Conservation (phyloP, 306 rosid species). For the Spatholobus suberectus region DNA sequence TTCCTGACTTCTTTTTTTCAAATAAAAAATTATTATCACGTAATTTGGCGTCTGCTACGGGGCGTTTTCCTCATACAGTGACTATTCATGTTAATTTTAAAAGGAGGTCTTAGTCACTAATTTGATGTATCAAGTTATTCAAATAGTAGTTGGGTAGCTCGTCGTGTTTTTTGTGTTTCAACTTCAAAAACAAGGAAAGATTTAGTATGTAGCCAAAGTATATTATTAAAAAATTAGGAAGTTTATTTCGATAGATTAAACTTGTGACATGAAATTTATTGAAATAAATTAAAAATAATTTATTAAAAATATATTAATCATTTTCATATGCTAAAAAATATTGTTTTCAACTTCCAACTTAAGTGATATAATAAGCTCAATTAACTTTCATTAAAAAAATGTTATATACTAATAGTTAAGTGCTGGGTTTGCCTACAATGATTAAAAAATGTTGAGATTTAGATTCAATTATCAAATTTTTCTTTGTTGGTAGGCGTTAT, state of each 20-base stretch:
- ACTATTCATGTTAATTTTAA: background rate
- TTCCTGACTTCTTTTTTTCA: background rate
- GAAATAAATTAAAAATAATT: too few relatives aligned
- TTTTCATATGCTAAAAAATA: background rate
- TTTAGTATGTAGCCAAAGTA: too few relatives aligned
- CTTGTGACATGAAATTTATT: background rate
- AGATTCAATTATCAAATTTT: too few relatives aligned
- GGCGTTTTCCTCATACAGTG: background rate
- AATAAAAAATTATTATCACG: background rate
- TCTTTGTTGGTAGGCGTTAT: too few relatives aligned
- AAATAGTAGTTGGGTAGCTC: background rate
- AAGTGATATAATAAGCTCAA: background rate
- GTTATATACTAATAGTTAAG: too few relatives aligned
- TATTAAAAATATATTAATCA: too few relatives aligned
- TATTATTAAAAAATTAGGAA: too few relatives aligned
- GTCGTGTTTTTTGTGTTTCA: background rate
- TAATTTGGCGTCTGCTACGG: background rate
- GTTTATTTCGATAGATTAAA: too few relatives aligned
- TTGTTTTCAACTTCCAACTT: background rate
- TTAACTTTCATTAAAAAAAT: too few relatives aligned
- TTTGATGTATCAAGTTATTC: background rate
- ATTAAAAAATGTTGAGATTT: too few relatives aligned
- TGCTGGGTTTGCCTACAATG: too few relatives aligned
- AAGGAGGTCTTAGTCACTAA: background rate
- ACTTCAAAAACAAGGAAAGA: too few relatives aligned